Evolutionary conservation across 495 filamentous ascomycete genomes (phyloP).

Genomic region (Evernia prunastri): DNA sequence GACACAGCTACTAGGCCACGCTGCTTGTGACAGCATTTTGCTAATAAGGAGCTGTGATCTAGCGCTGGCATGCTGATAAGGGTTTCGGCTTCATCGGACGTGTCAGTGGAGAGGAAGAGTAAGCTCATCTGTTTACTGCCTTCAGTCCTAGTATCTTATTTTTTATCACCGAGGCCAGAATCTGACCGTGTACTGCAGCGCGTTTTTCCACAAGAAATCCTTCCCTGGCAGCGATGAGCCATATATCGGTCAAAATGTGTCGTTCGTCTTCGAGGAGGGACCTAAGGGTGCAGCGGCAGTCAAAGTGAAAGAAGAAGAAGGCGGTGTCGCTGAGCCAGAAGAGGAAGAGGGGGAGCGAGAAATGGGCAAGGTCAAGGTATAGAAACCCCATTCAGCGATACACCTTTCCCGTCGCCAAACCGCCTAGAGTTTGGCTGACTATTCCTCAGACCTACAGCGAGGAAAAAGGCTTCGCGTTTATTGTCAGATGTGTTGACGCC

Average conservation of each 20-base stretch:
- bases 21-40: not conserved
- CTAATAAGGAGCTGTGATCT: not conserved
- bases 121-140: not conserved
- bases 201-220: conserved; percentile 18
- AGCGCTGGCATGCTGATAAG: conserved; percentile 20
- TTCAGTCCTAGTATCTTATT: not conserved
- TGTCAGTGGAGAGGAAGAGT: conserved; percentile 6
- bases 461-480: conserved; percentile 17
- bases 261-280: conserved; percentile 18
- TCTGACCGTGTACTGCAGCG: not conserved
- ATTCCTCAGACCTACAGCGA: conserved; percentile 6
- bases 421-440: not conserved
- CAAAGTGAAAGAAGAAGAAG: conserved; percentile 15
- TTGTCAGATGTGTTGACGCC: conserved; percentile 5
- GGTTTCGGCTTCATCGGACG: conserved; percentile 20
- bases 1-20: not conserved
- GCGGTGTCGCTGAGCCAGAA: conserved; percentile 1
- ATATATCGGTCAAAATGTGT: conserved; percentile 14
- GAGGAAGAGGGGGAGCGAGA: conserved; percentile 14
- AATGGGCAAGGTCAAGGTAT: conserved; percentile 18
- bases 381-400: not conserved
- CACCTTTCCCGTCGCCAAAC: not conserved
- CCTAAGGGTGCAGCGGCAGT: conserved; percentile 15
- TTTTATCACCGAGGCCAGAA: not conserved
- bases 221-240: conserved; percentile 9